Percentiles rank a stretch among this genome's conserved stretches.
Conservation (phyloP, 2,329 filamentous ascomycete genomes). For the Chrysoporthe austroafricana region DNA sequence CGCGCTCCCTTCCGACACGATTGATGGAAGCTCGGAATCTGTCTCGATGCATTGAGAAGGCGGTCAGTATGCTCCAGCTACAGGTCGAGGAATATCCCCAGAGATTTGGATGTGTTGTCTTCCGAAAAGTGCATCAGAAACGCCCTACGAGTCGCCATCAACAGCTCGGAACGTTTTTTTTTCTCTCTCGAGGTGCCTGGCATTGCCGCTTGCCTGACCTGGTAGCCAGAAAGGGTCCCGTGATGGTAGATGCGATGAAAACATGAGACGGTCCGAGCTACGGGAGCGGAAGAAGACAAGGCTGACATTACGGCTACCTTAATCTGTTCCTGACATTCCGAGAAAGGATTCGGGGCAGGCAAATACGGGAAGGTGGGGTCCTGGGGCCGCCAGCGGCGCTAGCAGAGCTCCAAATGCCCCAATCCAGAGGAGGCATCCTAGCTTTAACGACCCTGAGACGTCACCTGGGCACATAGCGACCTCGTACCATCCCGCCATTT, state of each 20-base stretch:
- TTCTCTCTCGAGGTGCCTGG: not conserved
- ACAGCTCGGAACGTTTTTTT: not conserved
- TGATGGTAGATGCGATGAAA: slow-evolving; percentile 3
- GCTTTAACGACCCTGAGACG: not conserved
- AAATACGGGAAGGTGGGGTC: slow-evolving; percentile 3
- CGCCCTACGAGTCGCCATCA: not conserved
- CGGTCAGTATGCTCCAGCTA: not conserved
- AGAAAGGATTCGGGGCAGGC: slow-evolving; percentile 3
- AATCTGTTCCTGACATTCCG: not conserved
- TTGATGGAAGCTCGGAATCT: not conserved
- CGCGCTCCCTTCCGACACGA: not conserved
- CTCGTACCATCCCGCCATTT: not conserved
- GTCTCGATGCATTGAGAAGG: slow-evolving; percentile 1
- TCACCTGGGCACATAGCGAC: slow-evolving; percentile 3
- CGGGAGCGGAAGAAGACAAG: not conserved
- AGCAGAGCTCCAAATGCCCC: slow-evolving; percentile 14
- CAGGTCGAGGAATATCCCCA: not conserved
- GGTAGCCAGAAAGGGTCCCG: not conserved
- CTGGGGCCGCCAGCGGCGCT: not conserved
- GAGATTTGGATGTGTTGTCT: not conserved
- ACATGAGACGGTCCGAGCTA: slow-evolving; percentile 1
- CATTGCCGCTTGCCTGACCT: not conserved
- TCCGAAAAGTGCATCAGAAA: not conserved
- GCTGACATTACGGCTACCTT: not conserved
- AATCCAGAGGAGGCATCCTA: not conserved